Evolutionary conservation across 768 basidiomycete genomes (phyloP).

Genomic region (Kwoniella pini): DNA sequence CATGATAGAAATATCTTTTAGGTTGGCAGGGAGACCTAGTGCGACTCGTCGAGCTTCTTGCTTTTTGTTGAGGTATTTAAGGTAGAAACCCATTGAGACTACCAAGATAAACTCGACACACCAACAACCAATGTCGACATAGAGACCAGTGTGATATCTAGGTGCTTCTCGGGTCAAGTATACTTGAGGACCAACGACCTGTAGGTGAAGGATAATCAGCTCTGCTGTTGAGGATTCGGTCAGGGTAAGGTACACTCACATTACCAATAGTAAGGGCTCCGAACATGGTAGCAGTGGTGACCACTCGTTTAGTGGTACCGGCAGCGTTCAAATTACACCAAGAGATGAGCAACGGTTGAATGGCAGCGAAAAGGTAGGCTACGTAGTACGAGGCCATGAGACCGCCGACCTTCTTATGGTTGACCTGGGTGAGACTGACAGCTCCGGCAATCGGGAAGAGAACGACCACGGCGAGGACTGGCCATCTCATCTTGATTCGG

Average conservation of each 20-base stretch:
- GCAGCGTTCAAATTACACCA: slow-evolving; percentile 47
- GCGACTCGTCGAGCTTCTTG: slow-evolving; percentile 44
- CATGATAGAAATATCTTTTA: slow-evolving; percentile 52
- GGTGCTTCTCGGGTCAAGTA: slow-evolving; percentile 46
- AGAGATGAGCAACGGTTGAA: slow-evolving; percentile 34
- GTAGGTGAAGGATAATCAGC: background rate
- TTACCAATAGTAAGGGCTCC: slow-evolving; percentile 40
- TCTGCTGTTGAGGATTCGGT: background rate
- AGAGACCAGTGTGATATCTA: slow-evolving; percentile 47
- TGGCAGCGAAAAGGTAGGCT: slow-evolving; percentile 33
- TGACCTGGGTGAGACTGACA: slow-evolving; percentile 38
- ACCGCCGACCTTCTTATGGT: slow-evolving; percentile 31
- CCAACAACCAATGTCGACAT: slow-evolving; percentile 51
- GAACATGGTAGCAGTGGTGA: slow-evolving; percentile 43
- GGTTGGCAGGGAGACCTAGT: slow-evolving; percentile 41
- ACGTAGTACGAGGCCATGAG: slow-evolving; percentile 29
- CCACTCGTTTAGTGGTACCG: slow-evolving; percentile 43
- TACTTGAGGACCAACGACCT: slow-evolving; percentile 46
- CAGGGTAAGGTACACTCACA: slow-evolving; percentile 1
- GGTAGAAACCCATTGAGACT: slow-evolving; percentile 47
- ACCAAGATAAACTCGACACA: slow-evolving; percentile 36
- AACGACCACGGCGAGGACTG: slow-evolving; percentile 32
- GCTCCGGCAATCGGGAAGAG: slow-evolving; percentile 51
- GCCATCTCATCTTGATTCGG: slow-evolving; percentile 44
- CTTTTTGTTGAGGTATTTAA: slow-evolving; percentile 40